phyloP scores from a whole-genome alignment of 176 grass and related monocot genomes.

The Rhynchospora tenuis region DNA sequence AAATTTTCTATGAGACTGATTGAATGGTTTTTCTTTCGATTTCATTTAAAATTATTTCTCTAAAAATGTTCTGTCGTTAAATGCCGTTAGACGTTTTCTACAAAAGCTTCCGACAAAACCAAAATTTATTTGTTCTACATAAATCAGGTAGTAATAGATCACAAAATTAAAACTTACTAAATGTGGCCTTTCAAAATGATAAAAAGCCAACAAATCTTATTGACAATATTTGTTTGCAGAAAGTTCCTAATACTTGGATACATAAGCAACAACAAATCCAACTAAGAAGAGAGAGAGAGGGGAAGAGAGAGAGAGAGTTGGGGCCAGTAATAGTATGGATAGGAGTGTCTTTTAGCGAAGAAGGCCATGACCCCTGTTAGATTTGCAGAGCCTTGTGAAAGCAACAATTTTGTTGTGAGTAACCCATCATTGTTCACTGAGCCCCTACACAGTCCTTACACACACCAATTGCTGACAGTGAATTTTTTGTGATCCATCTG shows the following conservation, averaged over 20 bases:
- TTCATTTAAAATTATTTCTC: too few relatives aligned
- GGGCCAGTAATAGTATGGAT: slow-evolving; percentile 55
- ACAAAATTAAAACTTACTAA: background rate
- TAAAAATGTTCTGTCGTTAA: too few relatives aligned
- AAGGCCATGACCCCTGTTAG: slow-evolving; percentile 49
- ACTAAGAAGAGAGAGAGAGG: background rate
- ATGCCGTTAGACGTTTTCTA: background rate
- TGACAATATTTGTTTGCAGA: slow-evolving; percentile 30
- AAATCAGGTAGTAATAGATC: background rate
- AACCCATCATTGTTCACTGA: slow-evolving; percentile 47
- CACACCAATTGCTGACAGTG: slow-evolving; percentile 17
- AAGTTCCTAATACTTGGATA: slow-evolving; percentile 28
- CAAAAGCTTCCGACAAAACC: background rate
- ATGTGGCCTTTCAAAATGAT: slow-evolving; percentile 4
- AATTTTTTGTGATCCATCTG: slow-evolving; percentile 31
- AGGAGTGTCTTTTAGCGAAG: slow-evolving; percentile 56
- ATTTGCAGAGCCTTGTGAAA: slow-evolving; percentile 78
- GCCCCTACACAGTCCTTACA: slow-evolving; percentile 46
- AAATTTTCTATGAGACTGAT: too few relatives aligned
- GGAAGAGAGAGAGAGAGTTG: background rate
- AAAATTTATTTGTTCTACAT: background rate
- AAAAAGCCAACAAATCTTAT: slow-evolving; percentile 13
- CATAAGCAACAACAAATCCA: slow-evolving; percentile 3
- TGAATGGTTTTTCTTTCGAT: too few relatives aligned
- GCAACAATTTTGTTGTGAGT: slow-evolving; percentile 56